Conservation (phyloP, 805 yeast genomes). For the Ogataea pini region DNA sequence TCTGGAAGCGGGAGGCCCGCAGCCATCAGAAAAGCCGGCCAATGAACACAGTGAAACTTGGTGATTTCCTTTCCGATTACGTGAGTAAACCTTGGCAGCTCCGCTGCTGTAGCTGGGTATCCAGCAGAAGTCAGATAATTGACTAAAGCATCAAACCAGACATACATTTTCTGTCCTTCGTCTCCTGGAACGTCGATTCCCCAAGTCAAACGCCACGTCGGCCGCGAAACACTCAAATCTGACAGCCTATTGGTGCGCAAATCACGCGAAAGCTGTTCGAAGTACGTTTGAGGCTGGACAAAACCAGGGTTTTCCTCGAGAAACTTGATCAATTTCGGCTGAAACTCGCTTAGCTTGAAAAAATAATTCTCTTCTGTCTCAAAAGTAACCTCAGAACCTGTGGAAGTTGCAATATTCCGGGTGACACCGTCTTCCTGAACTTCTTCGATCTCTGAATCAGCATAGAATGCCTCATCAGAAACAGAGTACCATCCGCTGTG, state of each 20-base stretch:
- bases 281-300: conserved; percentile 65
- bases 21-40: conserved; percentile 92
- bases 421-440: conserved; percentile 34
- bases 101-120: conserved; percentile 42
- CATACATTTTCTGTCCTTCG: conserved; percentile 76
- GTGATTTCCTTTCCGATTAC: conserved; percentile 90
- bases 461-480: conserved; percentile 92
- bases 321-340: conserved; percentile 49
- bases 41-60: conserved; percentile 85
- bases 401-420: conserved; percentile 55
- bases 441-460: conserved; percentile 68
- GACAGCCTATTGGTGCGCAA: conserved; percentile 47
- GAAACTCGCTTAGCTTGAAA: conserved; percentile 69
- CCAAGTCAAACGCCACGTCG: conserved; percentile 77
- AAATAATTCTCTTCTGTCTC: conserved; percentile 86
- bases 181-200: conserved; percentile 89
- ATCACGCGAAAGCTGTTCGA: conserved; percentile 56
- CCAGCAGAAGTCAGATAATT: conserved; percentile 77
- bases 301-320: conserved; percentile 54
- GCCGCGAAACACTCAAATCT: conserved; percentile 89
- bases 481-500: conserved; percentile 95
- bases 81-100: conserved; percentile 49
- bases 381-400: conserved; percentile 72
- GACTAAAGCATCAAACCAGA: conserved; percentile 94
- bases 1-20: conserved; percentile 71